phyloP scores from a whole-genome alignment of 139 green algal species.

The Tetraselmis chui region DNA sequence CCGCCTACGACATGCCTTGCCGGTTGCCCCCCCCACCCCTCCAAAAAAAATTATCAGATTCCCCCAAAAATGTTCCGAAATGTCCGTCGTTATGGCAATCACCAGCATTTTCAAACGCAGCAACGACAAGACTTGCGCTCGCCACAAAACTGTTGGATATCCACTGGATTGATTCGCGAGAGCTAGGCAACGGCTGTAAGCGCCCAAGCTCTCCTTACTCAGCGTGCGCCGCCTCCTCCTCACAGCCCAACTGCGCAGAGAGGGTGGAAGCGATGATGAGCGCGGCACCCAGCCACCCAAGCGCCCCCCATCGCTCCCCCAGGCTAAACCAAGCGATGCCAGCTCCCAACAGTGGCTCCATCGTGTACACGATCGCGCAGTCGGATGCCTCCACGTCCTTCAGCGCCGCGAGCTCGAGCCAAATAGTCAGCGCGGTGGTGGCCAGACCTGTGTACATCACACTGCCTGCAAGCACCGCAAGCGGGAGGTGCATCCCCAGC shows the following conservation, averaged over 20 bases:
- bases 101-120: too few relatives aligned
- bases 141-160: too few relatives aligned
- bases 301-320: constrained; percentile 53
- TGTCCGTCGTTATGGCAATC: too few relatives aligned
- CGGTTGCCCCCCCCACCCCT: too few relatives aligned
- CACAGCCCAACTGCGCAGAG: constrained; percentile 34
- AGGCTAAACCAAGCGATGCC: constrained; percentile 46
- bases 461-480: neutral
- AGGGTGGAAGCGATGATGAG: constrained; percentile 53
- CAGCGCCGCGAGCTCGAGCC: constrained; percentile 41
- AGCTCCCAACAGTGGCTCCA: constrained; percentile 56
- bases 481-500: neutral
- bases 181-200: too few relatives aligned
- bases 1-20: too few relatives aligned
- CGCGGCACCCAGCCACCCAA: constrained; percentile 47
- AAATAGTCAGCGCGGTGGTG: neutral
- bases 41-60: too few relatives aligned
- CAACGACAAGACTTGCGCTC: too few relatives aligned
- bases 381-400: constrained; percentile 50
- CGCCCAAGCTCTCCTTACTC: too few relatives aligned
- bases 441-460: constrained; percentile 9
- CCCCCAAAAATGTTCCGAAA: too few relatives aligned
- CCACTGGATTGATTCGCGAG: too few relatives aligned
- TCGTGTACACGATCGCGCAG: constrained; percentile 59
- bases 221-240: neutral